phyloP scores from a whole-genome alignment of 495 filamentous ascomycete species.

The Aspergillus mulundensis region DNA sequence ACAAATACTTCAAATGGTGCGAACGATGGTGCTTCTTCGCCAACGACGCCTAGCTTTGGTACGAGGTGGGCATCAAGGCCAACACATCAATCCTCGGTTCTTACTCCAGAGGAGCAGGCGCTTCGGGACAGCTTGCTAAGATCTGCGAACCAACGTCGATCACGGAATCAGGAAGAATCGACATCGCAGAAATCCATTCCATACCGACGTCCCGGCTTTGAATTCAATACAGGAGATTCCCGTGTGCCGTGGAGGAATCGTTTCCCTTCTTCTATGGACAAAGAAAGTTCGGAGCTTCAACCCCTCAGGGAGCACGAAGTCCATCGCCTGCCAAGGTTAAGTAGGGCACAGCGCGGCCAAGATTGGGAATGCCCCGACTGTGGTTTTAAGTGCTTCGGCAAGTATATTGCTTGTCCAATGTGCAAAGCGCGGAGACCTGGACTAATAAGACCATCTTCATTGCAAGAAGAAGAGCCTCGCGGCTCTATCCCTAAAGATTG shows the following conservation, averaged over 20 bases:
- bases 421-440: slow-evolving; percentile 27
- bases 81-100: not conserved
- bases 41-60: too few species aligned
- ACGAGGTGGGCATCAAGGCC: too few species aligned
- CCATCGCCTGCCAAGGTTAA: not conserved
- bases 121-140: slow-evolving; percentile 5
- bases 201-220: not conserved
- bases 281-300: slow-evolving; percentile 12
- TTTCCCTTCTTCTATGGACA: not conserved
- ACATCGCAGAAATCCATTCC: not conserved
- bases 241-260: not conserved
- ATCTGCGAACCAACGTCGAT: not conserved
- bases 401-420: slow-evolving; percentile 23
- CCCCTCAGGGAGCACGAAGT: slow-evolving; percentile 11
- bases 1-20: not conserved
- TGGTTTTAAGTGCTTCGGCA: slow-evolving; percentile 20
- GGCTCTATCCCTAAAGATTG: not conserved
- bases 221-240: not conserved
- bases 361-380: slow-evolving; percentile 39
- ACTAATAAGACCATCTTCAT: not conserved
- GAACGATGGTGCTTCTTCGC: too few species aligned
- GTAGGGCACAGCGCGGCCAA: not conserved
- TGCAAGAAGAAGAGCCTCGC: not conserved
- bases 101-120: slow-evolving; percentile 5
- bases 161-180: not conserved